These are phyloP conservation scores for Microdochium bolleyi DNA, from an alignment of 2,329 filamentous ascomycete genomes.

Conservation along the genomic window DNA sequence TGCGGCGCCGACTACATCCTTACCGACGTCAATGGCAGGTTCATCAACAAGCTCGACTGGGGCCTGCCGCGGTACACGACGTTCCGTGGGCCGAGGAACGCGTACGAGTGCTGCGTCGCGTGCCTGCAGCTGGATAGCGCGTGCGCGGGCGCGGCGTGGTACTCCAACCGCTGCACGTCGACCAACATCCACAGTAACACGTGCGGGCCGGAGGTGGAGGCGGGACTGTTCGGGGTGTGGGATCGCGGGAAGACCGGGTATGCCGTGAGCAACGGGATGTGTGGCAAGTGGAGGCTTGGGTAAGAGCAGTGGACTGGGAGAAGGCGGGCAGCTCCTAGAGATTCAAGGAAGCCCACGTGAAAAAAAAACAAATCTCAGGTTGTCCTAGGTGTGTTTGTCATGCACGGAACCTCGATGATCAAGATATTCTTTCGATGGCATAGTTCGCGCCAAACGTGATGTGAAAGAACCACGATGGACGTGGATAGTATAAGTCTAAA, in stretches of 20 bases:
- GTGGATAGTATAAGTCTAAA: too few relatives aligned
- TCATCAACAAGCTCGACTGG: background rate
- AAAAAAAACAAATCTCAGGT: too few relatives aligned
- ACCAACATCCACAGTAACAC: background rate
- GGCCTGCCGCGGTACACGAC: background rate
- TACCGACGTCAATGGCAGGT: background rate
- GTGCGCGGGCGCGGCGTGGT: background rate
- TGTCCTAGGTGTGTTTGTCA: too few relatives aligned
- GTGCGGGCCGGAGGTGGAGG: background rate
- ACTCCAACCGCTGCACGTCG: background rate
- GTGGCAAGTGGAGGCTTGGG: background rate
- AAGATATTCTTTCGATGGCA: too few relatives aligned
- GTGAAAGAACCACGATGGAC: too few relatives aligned
- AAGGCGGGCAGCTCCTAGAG: too few relatives aligned
- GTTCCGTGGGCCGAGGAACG: background rate
- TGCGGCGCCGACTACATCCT: background rate
- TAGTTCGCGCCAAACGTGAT: too few relatives aligned
- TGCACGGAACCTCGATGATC: too few relatives aligned
- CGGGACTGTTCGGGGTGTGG: background rate
- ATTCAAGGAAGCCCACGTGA: too few relatives aligned
- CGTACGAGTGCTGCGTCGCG: background rate
- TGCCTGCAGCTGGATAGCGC: background rate
- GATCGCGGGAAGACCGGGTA: background rate
- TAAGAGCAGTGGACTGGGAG: background rate
- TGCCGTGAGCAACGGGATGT: background rate